phyloP scores from a whole-genome alignment of 2,329 filamentous ascomycete genomes.

The Microcyclosporella mali region DNA sequence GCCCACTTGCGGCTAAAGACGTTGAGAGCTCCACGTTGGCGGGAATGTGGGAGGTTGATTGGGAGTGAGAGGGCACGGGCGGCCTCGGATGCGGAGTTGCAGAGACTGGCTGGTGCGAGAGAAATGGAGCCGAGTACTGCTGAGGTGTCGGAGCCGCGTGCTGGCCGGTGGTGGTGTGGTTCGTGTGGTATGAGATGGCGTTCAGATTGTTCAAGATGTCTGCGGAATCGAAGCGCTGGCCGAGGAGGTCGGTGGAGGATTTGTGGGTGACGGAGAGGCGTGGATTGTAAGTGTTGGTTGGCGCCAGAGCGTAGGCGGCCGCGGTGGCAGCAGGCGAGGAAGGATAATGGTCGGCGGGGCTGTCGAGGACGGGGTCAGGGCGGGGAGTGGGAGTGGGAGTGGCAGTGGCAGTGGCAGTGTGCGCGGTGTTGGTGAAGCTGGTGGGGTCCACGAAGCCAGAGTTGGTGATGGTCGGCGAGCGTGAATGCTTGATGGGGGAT shows the following conservation, averaged over 20 bases:
- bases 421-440: background rate
- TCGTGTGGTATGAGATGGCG: constrained; percentile 26
- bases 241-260: constrained; percentile 33
- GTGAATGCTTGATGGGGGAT: background rate
- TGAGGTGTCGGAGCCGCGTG: constrained; percentile 5
- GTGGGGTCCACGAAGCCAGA: background rate
- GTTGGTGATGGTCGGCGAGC: background rate
- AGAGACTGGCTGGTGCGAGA: constrained; percentile 2
- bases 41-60: constrained; percentile 10
- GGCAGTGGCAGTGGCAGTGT: background rate
- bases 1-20: constrained; percentile 38
- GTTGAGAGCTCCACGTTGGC: constrained; percentile 35
- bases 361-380: background rate
- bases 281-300: background rate
- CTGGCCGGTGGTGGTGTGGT: constrained; percentile 9
- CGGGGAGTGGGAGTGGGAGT: background rate
- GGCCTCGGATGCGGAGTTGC: constrained; percentile 2
- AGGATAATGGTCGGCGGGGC: background rate
- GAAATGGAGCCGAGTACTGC: constrained; percentile 9
- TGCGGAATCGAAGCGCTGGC: constrained; percentile 37
- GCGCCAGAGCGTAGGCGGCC: background rate
- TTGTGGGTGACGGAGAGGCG: constrained; percentile 30
- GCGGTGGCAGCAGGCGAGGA: background rate
- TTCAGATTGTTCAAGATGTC: constrained; percentile 34
- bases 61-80: constrained; percentile 6